phyloP scores from a whole-genome alignment of 768 basidiomycete genomes.

The Hortiboletus campestris region DNA sequence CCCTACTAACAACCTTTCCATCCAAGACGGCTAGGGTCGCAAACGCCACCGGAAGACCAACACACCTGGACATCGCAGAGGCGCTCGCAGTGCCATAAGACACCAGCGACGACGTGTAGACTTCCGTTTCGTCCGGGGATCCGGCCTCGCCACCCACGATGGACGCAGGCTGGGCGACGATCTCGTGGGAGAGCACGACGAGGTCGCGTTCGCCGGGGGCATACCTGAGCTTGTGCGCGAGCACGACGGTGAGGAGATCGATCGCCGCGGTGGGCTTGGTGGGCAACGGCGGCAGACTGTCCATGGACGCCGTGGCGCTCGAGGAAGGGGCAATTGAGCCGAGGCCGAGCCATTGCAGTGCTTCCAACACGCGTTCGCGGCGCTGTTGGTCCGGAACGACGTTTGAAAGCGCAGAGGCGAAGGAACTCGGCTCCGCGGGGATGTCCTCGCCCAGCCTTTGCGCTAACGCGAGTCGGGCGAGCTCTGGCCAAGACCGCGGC shows the following conservation, averaged over 20 bases:
- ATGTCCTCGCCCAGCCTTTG: constrained; percentile 25
- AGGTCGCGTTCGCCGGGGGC: constrained; percentile 73
- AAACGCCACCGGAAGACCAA: constrained; percentile 85
- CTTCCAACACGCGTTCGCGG: constrained; percentile 32
- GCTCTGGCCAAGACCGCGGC: constrained; percentile 33
- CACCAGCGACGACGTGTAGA: constrained; percentile 66
- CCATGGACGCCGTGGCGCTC: constrained; percentile 1
- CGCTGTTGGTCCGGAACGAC: constrained; percentile 14
- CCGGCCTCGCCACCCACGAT: constrained; percentile 3
- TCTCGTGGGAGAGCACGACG: constrained; percentile 83
- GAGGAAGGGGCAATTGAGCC: background rate
- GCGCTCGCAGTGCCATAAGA: constrained; percentile 55
- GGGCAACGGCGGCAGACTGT: constrained; percentile 44
- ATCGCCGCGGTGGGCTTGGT: constrained; percentile 48
- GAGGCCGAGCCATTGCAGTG: constrained; percentile 44
- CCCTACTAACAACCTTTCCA: constrained; percentile 49
- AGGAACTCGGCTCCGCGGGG: constrained; percentile 31
- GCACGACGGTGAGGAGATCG: constrained; percentile 70
- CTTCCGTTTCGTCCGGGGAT: constrained; percentile 36
- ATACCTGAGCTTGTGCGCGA: constrained; percentile 73
- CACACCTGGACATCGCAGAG: constrained; percentile 89
- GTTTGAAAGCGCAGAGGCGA: constrained; percentile 33
- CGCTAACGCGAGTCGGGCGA: constrained; percentile 37
- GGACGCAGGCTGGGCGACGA: constrained; percentile 45
- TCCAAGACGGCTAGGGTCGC: constrained; percentile 72